These are phyloP conservation scores for Diaporthe amygdali DNA, from an alignment of 2,329 filamentous ascomycete genomes.

Conservation along the genomic window DNA sequence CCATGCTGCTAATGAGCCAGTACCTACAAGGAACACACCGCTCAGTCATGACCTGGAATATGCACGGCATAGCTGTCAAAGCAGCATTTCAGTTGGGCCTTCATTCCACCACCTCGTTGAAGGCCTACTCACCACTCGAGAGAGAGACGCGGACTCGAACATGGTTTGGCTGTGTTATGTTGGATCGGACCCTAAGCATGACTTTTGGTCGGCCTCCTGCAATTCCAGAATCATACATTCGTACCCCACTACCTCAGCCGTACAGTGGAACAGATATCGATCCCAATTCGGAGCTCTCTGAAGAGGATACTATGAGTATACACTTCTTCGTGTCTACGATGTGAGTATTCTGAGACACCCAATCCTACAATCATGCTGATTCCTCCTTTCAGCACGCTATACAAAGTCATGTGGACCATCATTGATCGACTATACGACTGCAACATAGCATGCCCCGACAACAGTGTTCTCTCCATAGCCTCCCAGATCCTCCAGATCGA, in stretches of 20 bases:
- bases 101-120: conserved; percentile 46
- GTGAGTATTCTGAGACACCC: conserved; percentile 27
- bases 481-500: conserved; percentile 44
- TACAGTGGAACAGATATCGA: not conserved
- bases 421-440: conserved; percentile 48
- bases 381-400: conserved; percentile 33
- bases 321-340: conserved; percentile 41
- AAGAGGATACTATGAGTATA: conserved; percentile 20
- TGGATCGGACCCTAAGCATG: conserved; percentile 56
- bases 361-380: not conserved
- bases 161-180: conserved; percentile 54
- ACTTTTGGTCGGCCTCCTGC: conserved; percentile 54
- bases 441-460: conserved; percentile 42
- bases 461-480: conserved; percentile 28
- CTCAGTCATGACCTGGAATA: conserved; percentile 58
- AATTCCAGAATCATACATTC: conserved; percentile 50
- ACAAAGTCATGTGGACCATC: conserved; percentile 39
- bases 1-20: conserved; percentile 52
- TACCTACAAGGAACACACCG: conserved; percentile 60
- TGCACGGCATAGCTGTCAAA: conserved; percentile 57
- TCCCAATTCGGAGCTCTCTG: not conserved
- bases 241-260: conserved; percentile 39
- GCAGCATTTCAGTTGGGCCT: conserved; percentile 57
- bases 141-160: conserved; percentile 52
- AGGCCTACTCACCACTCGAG: conserved; percentile 44